phyloP scores from a whole-genome alignment of 305 asterid species.

The Fraxinus velutina region DNA sequence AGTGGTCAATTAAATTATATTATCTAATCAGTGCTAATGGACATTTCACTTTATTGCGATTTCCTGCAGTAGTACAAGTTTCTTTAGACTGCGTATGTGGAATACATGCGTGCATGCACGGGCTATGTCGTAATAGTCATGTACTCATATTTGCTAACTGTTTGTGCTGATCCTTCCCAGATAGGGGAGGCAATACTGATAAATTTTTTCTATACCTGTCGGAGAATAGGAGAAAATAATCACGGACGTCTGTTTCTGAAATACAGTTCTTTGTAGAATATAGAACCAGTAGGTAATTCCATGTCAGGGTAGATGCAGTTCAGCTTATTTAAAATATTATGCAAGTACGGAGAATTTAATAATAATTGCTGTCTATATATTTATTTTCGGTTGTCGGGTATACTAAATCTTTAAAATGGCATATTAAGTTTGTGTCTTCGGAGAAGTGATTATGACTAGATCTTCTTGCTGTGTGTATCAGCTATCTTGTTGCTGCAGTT shows the following conservation, averaged over 20 bases:
- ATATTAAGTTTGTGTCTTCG: background rate
- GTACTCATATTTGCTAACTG: background rate
- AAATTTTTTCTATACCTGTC: background rate
- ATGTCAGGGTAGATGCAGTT: background rate
- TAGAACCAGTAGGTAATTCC: background rate
- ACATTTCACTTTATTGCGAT: background rate
- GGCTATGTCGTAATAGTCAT: background rate
- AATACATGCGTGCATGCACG: background rate
- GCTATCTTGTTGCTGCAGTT: conserved; percentile 88
- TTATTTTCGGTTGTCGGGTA: background rate
- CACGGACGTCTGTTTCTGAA: background rate
- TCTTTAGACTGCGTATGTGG: background rate
- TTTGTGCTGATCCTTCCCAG: background rate
- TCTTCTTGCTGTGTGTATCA: conserved; percentile 28
- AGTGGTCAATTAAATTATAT: background rate
- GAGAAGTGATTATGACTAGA: conserved; percentile 14
- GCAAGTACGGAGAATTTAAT: background rate
- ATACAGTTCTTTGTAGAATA: background rate
- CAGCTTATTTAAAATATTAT: background rate
- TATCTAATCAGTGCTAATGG: background rate
- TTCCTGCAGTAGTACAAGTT: background rate
- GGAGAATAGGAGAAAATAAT: background rate
- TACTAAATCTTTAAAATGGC: background rate
- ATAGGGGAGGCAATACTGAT: background rate
- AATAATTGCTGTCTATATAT: conserved; percentile 2